Percentiles rank a stretch among this genome's conserved stretches.
Conservation (phyloP, 129 eudicot species). For the Escallonia rubra region DNA sequence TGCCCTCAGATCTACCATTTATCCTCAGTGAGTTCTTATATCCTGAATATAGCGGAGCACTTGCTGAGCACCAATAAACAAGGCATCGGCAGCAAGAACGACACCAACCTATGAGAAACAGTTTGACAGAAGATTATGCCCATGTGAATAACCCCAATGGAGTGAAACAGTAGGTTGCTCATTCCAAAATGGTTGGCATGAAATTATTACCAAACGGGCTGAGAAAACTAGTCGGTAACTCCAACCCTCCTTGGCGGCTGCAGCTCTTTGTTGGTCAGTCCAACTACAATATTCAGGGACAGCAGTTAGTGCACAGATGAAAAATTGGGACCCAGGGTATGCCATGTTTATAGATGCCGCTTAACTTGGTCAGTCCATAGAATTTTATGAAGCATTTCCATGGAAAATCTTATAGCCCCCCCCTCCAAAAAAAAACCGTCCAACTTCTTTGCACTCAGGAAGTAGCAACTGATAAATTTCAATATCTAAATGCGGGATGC, state of each 20-base stretch:
- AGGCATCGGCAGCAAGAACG: constrained; percentile 69
- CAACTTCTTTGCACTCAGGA: too few species aligned
- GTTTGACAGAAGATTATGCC: constrained; percentile 2
- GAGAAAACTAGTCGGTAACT: constrained; percentile 74
- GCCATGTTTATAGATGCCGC: too few species aligned
- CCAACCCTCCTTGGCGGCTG: constrained; percentile 97
- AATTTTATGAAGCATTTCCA: too few species aligned
- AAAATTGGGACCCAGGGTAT: too few species aligned
- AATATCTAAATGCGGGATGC: too few species aligned
- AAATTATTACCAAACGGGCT: constrained; percentile 68
- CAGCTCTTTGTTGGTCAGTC: constrained; percentile 95
- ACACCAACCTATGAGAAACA: constrained; percentile 55
- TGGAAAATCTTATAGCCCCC: too few species aligned
- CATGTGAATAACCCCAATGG: background rate
- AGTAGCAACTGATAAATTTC: too few species aligned
- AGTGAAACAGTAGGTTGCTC: background rate
- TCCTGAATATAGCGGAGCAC: constrained; percentile 73
- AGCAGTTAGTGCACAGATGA: too few species aligned
- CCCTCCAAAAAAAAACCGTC: too few species aligned
- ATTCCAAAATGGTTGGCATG: background rate
- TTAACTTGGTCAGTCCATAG: too few species aligned
- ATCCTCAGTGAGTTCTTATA: constrained; percentile 50
- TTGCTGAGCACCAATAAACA: constrained; percentile 76
- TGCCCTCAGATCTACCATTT: background rate
- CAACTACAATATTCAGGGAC: constrained; percentile 48